Evolutionary conservation across 768 basidiomycete genomes (phyloP), one percentile per base, ranked within the genome.

Genomic region (Rubroboletus satanas): DNA sequence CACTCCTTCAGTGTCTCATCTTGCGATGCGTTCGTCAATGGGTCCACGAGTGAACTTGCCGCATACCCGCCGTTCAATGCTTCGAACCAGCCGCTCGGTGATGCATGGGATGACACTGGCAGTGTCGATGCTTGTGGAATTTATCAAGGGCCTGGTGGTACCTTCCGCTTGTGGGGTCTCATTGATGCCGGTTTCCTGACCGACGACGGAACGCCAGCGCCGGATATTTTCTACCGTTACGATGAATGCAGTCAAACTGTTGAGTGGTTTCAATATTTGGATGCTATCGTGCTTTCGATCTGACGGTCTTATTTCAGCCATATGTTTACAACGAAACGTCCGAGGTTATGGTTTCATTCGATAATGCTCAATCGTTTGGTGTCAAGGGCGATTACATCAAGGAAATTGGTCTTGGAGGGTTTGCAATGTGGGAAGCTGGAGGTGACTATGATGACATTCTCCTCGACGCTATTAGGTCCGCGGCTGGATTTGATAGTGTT

Each of bases 161-260:
- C 77, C 48, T 87, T 77, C 61, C 73, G 77, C 21, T 83, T 85
- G 62, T 81, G 83, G 78, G 83, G 82, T 31, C 72, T 90, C 46
- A 67, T 87, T 21, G 71, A 80, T 6, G 74, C 64, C 23, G 84
- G 83, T 2, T 86, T 80, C 71, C 68, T 89, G 39, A 73, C 75
- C 15, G 11, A 7, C 5, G 57, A 0, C 66, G 62, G 10, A n/a
- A 48, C 8, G 21, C 56, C 62, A 10, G 79, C 77, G 2, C 21
- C 62, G 0, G 83, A 79, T 0, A 82, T 88, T 54, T 61, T 67
- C 21, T 81, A 82, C 60, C 65, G 74, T n/a, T 88, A 76, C 56
- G 86, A 90, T 52, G 59, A 71, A 8, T 91, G 88, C 72, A 85
- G 82, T 63, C 80, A 87, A 71, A 91, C 88, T 41, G 89, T 89